Evolutionary conservation across 208 protist species (phyloP), one percentile per base, ranked within the genome.

Genomic region (Angomonas deanei): DNA sequence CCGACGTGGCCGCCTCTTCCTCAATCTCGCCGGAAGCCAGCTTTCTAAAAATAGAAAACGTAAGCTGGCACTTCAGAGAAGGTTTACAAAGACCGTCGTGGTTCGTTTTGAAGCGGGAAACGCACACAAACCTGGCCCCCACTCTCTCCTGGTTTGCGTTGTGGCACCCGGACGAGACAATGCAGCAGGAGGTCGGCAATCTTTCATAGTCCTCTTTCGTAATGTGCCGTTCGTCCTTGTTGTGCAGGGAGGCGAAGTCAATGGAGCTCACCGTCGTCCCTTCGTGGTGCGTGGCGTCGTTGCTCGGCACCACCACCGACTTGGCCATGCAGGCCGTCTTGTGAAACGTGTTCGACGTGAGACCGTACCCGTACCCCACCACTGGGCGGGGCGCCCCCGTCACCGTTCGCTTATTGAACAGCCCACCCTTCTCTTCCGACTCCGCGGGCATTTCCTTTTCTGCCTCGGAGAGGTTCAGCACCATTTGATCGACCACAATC

Each of bases 91-190:
- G 73, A 6, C 78, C 82, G 34, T 89, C 78, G 6, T 65, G 61
- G 58, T 68, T 70, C 0, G 82, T 85, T 32, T 89, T 89, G 58
- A 83, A 89, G 57, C 82, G 82, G 38, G 82, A 85, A 5, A 81
- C 60, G 46, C 66, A 75, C 23, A 89, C 64, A 0, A 75, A 57
- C 42, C 82, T 78, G 36, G 76, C 72, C 53, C 82, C 82, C 1
- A 89, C 67, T 0, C 73, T 66, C 24, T 66, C 70, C 54, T 59
- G 66, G 61, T 70, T 78, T 2, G 49, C 70, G n/a, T 62, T 59
- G 32, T 63, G 50, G 30, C 58, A 73, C n/a, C 56, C 64, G 0
- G 71, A 70, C n/a, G 78, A 85, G 23, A 85, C 74, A 58, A 89
- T 76, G 59, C 76, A 82, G 5, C 69, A 74, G 27, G 82, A 81